Evolutionary conservation across 2,329 filamentous ascomycete genomes (phyloP), one percentile per base, ranked within the genome.

Genomic region (Cladosporium sp.): DNA sequence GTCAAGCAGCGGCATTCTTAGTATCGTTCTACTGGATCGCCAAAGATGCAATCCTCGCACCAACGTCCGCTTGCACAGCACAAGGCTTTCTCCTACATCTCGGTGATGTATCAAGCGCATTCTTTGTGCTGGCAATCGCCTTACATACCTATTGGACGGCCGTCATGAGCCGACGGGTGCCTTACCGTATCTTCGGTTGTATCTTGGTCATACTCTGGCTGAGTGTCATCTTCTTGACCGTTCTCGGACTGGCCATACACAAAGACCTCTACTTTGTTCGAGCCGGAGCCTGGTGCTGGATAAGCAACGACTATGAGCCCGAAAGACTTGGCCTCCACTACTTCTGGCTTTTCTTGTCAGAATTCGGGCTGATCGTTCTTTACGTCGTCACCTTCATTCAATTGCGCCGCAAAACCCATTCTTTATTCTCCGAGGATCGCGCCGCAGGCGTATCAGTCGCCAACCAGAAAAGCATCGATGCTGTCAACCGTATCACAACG

Each of bases 71-170:
- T 6, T 92, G 89, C 76, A 84, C 84, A 71, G 83, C 83, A 0
- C 89, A 92, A 75, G 89, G 88, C 26, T 88, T 88, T 79, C 86
- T 91, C 59, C 80, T 91, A 4, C 89, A 87, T 3, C 85, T 85
- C 0, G 90, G 89, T 32, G 88, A 90, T 73, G 73, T 92, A 64
- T 83, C 87, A 0, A 88, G 86, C 32, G 89, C 87, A 68, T 83
- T 89, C 64, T 92, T 90, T 74, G 88, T 90, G 69, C 84, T 87
- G 2, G 79, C 81, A 0, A 90, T 92, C 70, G 89, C 88, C 5
- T 67, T 88, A 0, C 88, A 91, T 73, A 91, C 89, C 0, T 91
- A 89, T 70, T 79, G 87, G 7, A 85, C 84, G 0, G 84, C 91
- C 1, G 85, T 90, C 1, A 80, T 81, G 44, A 81, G 84, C 11